These are phyloP conservation scores for Rhizoclosmatium sp. DNA, from an alignment of 192 early-diverging fungal genomes.

Conservation along the genomic window DNA sequence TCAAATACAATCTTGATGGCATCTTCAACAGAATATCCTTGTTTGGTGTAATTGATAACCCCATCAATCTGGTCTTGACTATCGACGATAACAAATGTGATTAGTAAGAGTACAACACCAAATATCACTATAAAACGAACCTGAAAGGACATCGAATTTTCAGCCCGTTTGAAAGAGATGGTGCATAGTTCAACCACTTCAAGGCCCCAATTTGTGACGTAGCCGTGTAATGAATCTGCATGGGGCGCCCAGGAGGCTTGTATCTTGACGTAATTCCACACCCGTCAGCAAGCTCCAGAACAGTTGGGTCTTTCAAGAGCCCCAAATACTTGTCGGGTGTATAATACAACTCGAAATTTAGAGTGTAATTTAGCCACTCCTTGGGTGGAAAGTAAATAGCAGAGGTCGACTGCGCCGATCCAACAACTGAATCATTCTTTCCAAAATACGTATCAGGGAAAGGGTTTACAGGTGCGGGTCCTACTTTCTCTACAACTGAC, in stretches of 20 bases:
- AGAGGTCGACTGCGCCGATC: conserved; percentile 16
- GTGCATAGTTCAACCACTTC: conserved; percentile 5
- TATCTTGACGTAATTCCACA: conserved; percentile 28
- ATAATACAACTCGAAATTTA: conserved; percentile 42
- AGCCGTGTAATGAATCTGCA: conserved; percentile 14
- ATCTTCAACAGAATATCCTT: conserved; percentile 2
- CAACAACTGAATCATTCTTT: conserved; percentile 10
- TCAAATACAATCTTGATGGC: conserved; percentile 20
- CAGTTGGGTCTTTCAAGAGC: conserved; percentile 26
- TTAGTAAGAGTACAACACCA: conserved; percentile 1
- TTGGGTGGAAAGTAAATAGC: conserved; percentile 36
- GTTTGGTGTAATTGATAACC: not conserved
- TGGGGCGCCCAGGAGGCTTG: not conserved
- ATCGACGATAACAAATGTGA: not conserved
- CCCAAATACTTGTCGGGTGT: conserved; percentile 24
- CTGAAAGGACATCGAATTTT: conserved; percentile 31
- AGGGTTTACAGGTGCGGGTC: not conserved
- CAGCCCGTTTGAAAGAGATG: not conserved
- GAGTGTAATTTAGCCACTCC: conserved; percentile 16
- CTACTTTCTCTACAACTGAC: not conserved
- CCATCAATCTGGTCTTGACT: conserved; percentile 11
- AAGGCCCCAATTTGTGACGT: conserved; percentile 7
- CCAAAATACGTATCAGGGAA: not conserved
- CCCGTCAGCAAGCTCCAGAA: conserved; percentile 19
- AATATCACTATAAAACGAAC: not conserved